Evolutionary conservation across 2,329 filamentous ascomycete genomes (phyloP), one percentile per base, ranked within the genome.

Genomic region (Capronia epimyces): DNA sequence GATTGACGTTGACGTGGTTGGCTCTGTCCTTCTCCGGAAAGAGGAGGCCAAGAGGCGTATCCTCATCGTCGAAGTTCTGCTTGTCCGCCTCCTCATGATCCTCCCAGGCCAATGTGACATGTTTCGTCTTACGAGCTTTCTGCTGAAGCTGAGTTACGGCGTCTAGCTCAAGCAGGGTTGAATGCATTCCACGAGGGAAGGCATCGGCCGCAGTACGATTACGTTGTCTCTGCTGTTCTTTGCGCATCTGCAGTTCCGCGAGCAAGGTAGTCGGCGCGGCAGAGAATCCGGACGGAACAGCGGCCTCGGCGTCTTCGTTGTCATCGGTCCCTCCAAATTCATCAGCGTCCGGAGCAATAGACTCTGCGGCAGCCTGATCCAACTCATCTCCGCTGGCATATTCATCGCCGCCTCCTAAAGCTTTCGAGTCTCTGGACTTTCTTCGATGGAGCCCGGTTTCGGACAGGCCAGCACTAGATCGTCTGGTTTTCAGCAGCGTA

Each of bases 101-200:
- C 68, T 97, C 90, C 93, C 93, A 98, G 1, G 91, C 93, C 27
- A 98, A 76, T 52, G 88, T 88, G 27, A 95, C 82, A 51, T 84
- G 86, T 63, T 86, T 87, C 50, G 79, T 78, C 62, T 84, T 79
- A 31, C 91, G 81, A 22, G 85, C 78, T 58, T 84, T 82, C 60
- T 83, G 84, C 66, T 95, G 87, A 20, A 89, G 79, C 67, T 96
- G 87, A 18, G 88, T 87, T 22, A 96, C 88, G 0, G 89, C 86
- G 64, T 98, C 91, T 60, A 97, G 79, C 65, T 98, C 83, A 1
- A 98, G 75, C 3, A 98, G 76, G 0, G 93, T 98, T 12, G 87
- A 87, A 58, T 93, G 88, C 77, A 95, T 84, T n/a, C 89, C 90
- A 48, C 85, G 83, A 16, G 86, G 84, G 60, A 75, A 78, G 1